These are phyloP conservation scores for Silene uniflora DNA, from an alignment of 148 eudicot species.

Conservation along the genomic window DNA sequence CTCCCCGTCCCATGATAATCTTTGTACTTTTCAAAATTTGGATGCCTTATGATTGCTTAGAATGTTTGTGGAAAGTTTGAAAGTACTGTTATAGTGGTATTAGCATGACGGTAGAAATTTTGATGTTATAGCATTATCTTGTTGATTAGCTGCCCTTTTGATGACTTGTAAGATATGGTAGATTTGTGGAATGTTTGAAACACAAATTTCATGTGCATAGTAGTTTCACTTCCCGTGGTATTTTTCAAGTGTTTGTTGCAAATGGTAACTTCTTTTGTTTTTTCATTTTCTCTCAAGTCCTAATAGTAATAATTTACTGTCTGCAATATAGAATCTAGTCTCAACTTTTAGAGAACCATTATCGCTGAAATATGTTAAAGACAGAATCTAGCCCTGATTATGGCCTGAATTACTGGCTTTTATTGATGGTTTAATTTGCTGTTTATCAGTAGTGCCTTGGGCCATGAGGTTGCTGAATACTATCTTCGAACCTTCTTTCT, in stretches of 20 bases:
- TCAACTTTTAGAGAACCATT: not conserved
- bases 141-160: not conserved
- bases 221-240: not conserved
- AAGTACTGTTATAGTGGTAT: too few relatives aligned
- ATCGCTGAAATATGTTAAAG: not conserved
- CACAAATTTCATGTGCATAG: not conserved
- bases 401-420: not conserved
- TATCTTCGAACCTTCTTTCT: not conserved
- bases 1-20: not conserved
- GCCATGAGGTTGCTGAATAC: not conserved
- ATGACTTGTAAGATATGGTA: not conserved
- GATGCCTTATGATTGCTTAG: too few relatives aligned
- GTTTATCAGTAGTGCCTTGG: not conserved
- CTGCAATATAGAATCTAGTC: not conserved
- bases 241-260: not conserved
- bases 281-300: not conserved
- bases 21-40: not conserved
- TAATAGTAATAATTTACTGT: not conserved
- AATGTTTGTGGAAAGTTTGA: too few relatives aligned
- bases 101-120: too few relatives aligned
- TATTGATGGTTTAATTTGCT: not conserved
- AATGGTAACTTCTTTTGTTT: not conserved
- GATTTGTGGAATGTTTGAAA: not conserved
- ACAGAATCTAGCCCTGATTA: not conserved
- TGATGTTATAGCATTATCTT: not conserved